A percentile compares a stretch with the other conserved stretches of the same genome.
Conservation (phyloP, 2,329 filamentous ascomycete genomes). For the Cercospora janseana region DNA sequence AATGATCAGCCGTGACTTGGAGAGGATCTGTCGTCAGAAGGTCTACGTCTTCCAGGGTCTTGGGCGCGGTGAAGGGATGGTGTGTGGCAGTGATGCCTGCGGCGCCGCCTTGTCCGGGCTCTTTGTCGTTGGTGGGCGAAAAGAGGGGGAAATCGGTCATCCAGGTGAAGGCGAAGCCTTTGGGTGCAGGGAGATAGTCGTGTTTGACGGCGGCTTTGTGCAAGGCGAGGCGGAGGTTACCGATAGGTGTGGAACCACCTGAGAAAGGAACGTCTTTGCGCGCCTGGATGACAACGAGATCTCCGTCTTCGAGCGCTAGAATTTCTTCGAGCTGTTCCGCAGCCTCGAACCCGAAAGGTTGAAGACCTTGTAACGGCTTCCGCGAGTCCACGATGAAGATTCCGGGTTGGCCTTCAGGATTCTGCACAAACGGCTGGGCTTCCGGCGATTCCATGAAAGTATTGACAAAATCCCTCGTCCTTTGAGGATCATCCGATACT, state of each 20-base stretch:
- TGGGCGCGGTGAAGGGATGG: slow-evolving; percentile 92
- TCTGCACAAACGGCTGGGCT: slow-evolving; percentile 59
- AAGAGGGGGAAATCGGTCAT: slow-evolving; percentile 91
- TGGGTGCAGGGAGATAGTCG: slow-evolving; percentile 52
- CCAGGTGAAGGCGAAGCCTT: slow-evolving; percentile 73
- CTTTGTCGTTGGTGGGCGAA: slow-evolving; percentile 62
- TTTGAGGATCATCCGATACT: slow-evolving; percentile 52
- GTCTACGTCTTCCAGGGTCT: slow-evolving; percentile 68
- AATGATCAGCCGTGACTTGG: slow-evolving; percentile 76
- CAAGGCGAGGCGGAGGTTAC: slow-evolving; percentile 68
- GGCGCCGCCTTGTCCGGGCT: slow-evolving; percentile 76
- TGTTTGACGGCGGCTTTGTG: slow-evolving; percentile 67
- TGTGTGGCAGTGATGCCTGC: slow-evolving; percentile 85
- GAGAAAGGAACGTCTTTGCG: slow-evolving; percentile 63
- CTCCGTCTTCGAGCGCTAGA: slow-evolving; percentile 63
- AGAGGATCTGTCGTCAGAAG: slow-evolving; percentile 71
- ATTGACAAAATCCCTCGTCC: slow-evolving; percentile 61
- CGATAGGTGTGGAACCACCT: slow-evolving; percentile 71
- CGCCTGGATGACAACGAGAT: slow-evolving; percentile 79
- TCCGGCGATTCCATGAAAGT: slow-evolving; percentile 68
- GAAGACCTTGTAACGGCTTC: slow-evolving; percentile 73
- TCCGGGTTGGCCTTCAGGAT: slow-evolving; percentile 74
- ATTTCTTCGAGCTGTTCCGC: slow-evolving; percentile 57
- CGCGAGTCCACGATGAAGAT: slow-evolving; percentile 72
- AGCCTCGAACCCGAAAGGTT: slow-evolving; percentile 72